Conservation (phyloP, 139 green algal genomes). For the Edaphochlamys debaryana region DNA sequence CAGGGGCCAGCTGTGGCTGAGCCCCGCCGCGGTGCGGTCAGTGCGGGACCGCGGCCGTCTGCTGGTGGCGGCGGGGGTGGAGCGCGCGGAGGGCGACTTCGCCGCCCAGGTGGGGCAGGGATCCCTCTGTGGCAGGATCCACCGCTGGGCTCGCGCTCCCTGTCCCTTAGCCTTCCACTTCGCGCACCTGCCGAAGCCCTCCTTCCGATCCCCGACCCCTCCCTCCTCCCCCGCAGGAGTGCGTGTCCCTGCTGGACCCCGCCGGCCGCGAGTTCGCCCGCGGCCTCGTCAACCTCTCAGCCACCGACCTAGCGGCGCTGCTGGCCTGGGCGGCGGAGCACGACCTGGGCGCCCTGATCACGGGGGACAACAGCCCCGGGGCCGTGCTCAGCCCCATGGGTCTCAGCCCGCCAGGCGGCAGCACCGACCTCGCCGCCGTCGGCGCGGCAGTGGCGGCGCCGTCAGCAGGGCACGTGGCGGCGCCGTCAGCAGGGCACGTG, state of each 20-base stretch:
- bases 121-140: background rate
- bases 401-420: too few relatives aligned
- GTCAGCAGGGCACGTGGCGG: too few relatives aligned
- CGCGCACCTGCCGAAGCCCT: too few relatives aligned
- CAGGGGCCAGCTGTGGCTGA: slow-evolving; percentile 74
- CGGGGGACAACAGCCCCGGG: background rate
- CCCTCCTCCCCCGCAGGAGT: slow-evolving; percentile 62
- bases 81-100: slow-evolving; percentile 50
- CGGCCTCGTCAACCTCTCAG: slow-evolving; percentile 84
- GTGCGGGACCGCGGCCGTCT: slow-evolving; percentile 75
- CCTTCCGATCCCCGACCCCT: too few relatives aligned
- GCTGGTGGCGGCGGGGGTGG: slow-evolving; percentile 85
- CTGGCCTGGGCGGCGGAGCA: background rate
- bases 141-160: background rate
- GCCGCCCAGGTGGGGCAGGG: background rate
- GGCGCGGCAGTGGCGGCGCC: background rate
- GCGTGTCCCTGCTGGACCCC: slow-evolving; percentile 75
- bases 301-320: slow-evolving; percentile 29
- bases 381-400: background rate
- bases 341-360: too few relatives aligned
- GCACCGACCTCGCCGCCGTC: background rate
- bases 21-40: slow-evolving; percentile 76
- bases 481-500: too few relatives aligned
- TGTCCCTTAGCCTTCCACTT: too few relatives aligned
- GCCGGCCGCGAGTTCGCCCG: slow-evolving; percentile 83